Conservation (phyloP, 179 eudicot species). For the Patellifolia procumbens region DNA sequence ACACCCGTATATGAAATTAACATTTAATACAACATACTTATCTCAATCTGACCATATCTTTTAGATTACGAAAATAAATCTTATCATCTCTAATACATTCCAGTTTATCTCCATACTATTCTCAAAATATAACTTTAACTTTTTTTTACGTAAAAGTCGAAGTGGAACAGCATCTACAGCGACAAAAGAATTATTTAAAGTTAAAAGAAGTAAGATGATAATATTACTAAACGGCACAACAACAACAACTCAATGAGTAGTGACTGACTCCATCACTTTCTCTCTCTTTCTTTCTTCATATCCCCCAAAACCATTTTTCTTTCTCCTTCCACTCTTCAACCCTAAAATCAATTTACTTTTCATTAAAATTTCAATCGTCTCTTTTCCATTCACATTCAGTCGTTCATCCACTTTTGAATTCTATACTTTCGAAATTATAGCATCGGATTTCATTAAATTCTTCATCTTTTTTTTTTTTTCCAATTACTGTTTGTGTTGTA, state of each 20-base stretch:
- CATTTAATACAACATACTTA: too few species aligned
- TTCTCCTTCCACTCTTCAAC: slow-evolving; percentile 27
- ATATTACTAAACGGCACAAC: too few species aligned
- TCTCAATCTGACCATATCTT: too few species aligned
- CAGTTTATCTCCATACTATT: too few species aligned
- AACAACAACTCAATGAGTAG: slow-evolving; percentile 9
- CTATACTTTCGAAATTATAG: background rate
- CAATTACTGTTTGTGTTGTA: slow-evolving; percentile 3
- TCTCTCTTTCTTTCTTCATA: background rate
- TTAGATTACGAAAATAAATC: too few species aligned
- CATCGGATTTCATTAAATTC: slow-evolving; percentile 19
- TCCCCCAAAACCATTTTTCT: slow-evolving; percentile 1
- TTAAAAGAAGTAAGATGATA: background rate
- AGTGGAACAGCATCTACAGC: too few species aligned
- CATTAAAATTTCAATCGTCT: background rate
- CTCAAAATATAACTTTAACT: too few species aligned
- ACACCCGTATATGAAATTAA: too few species aligned
- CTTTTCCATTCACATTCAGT: slow-evolving; percentile 18
- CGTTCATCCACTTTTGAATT: slow-evolving; percentile 16
- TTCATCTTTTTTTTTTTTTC: slow-evolving; percentile 7
- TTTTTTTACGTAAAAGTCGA: too few species aligned
- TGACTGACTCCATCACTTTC: slow-evolving; percentile 9
- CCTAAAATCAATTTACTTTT: slow-evolving; percentile 25
- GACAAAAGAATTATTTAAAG: too few species aligned
- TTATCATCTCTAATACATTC: too few species aligned